Evolutionary conservation across 768 basidiomycete genomes (phyloP).

Genomic region (Coprinopsis sp.): DNA sequence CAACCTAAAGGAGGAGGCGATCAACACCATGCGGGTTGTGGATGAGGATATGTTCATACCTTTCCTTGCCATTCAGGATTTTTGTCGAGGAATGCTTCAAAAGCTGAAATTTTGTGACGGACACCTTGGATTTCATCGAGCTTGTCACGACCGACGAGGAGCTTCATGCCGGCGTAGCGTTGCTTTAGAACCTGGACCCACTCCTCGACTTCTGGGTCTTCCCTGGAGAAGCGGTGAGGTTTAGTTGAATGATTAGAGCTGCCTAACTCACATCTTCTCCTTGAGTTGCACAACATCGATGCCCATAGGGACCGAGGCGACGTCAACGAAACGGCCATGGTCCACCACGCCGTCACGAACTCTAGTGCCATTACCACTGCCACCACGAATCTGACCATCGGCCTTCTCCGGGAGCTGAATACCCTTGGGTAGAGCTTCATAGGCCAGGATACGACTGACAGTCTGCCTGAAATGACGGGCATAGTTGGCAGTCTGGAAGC

Average conservation of each 20-base stretch:
- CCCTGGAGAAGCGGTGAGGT: constrained; percentile 31
- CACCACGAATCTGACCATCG: constrained; percentile 15
- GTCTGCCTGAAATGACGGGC: constrained; percentile 86
- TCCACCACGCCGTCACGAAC: constrained; percentile 28
- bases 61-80: constrained; percentile 78
- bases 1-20: no score
- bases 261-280: constrained; percentile 49
- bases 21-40: neutral
- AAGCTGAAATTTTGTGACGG: constrained; percentile 77
- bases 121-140: constrained; percentile 85
- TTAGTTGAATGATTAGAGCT: neutral
- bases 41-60: constrained; percentile 25
- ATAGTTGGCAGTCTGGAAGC: constrained; percentile 85
- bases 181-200: constrained; percentile 79
- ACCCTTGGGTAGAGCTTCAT: constrained; percentile 80
- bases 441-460: constrained; percentile 70
- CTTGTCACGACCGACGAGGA: constrained; percentile 86
- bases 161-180: constrained; percentile 80
- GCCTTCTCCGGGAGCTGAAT: constrained; percentile 52
- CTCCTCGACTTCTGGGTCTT: constrained; percentile 72
- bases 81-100: constrained; percentile 75
- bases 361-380: constrained; percentile 7
- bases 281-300: constrained; percentile 72
- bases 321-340: constrained; percentile 68
- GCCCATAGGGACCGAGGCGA: constrained; percentile 87